A percentile compares a stretch with the other conserved stretches of the same genome.
Evolutionary conservation across 2,329 filamentous ascomycete genomes (phyloP).

Genomic region (Colletotrichum godetiae): DNA sequence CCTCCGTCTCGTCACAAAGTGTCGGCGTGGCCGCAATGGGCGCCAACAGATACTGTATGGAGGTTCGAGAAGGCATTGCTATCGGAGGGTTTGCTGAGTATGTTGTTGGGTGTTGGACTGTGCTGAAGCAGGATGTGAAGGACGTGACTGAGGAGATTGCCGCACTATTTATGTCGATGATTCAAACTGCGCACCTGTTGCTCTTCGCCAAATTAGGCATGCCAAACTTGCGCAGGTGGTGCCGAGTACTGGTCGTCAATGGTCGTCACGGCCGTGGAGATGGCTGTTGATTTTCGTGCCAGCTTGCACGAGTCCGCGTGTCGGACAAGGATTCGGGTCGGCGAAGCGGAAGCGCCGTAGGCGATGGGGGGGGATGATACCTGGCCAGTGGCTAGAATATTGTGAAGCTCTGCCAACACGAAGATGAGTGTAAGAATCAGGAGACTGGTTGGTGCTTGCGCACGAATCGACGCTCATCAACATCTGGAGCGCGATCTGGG

Average conservation of each 20-base stretch:
- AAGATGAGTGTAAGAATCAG: background rate
- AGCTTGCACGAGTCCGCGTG: background rate
- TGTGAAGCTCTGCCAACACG: background rate
- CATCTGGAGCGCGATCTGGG: background rate
- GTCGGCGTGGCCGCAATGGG: background rate
- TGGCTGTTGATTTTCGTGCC: background rate
- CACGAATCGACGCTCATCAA: background rate
- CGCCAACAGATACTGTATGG: background rate
- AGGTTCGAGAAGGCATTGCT: conserved; percentile 4
- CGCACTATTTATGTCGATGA: background rate
- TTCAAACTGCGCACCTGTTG: background rate
- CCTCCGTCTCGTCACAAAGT: background rate
- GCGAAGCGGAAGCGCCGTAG: background rate
- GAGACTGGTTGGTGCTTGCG: background rate
- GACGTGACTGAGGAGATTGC: background rate
- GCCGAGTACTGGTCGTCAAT: background rate
- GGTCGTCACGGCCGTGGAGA: background rate
- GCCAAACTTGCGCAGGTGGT: background rate
- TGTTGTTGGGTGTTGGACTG: background rate
- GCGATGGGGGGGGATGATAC: background rate
- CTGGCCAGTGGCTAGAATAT: background rate
- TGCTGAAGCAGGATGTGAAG: conserved; percentile 5
- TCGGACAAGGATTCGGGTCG: background rate
- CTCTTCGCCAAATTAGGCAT: background rate
- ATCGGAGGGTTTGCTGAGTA: background rate